Percentiles rank a stretch among this genome's conserved stretches.
These are phyloP conservation scores for Aspergillus sp. DNA, from an alignment of 2,329 filamentous ascomycete species.

Conservation along the genomic window DNA sequence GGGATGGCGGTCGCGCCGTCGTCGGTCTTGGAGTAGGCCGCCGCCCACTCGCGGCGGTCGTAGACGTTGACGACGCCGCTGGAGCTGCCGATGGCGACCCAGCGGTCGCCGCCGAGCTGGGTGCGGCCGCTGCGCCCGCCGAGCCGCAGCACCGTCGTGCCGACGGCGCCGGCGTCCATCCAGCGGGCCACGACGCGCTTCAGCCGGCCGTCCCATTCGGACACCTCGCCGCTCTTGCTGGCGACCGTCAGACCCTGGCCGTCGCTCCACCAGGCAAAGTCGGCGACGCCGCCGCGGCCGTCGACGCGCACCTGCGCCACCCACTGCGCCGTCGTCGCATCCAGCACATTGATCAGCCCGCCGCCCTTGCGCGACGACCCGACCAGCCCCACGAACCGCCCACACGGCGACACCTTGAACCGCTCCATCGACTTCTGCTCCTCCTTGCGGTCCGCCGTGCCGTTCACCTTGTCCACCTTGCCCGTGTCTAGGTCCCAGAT, in stretches of 20 bases:
- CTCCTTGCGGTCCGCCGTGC: slow-evolving; percentile 65
- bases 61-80: slow-evolving; percentile 93
- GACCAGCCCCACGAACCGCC: slow-evolving; percentile 78
- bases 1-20: slow-evolving; percentile 53
- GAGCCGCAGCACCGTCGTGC: slow-evolving; percentile 76
- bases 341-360: slow-evolving; percentile 82
- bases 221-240: slow-evolving; percentile 83
- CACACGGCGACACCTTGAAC: slow-evolving; percentile 84
- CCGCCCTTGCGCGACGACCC: slow-evolving; percentile 81
- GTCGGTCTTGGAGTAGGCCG: slow-evolving; percentile 31
- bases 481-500: slow-evolving; percentile 87
- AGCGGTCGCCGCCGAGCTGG: slow-evolving; percentile 70
- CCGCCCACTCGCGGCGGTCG: slow-evolving; percentile 68
- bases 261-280: slow-evolving; percentile 90
- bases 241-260: slow-evolving; percentile 78
- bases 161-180: slow-evolving; percentile 86
- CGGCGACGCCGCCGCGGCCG: slow-evolving; percentile 76
- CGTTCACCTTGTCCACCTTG: slow-evolving; percentile 75
- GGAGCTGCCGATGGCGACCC: slow-evolving; percentile 83
- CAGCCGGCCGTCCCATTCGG: slow-evolving; percentile 75
- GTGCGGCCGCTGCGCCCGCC: slow-evolving; percentile 52
- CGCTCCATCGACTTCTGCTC: slow-evolving; percentile 89
- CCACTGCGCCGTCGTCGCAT: slow-evolving; percentile 82
- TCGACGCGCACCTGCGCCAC: slow-evolving; percentile 78
- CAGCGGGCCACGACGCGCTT: slow-evolving; percentile 75